Evolutionary conservation across 495 filamentous ascomycete genomes (phyloP).

Genomic region (Lasiosphaeria miniovina): DNA sequence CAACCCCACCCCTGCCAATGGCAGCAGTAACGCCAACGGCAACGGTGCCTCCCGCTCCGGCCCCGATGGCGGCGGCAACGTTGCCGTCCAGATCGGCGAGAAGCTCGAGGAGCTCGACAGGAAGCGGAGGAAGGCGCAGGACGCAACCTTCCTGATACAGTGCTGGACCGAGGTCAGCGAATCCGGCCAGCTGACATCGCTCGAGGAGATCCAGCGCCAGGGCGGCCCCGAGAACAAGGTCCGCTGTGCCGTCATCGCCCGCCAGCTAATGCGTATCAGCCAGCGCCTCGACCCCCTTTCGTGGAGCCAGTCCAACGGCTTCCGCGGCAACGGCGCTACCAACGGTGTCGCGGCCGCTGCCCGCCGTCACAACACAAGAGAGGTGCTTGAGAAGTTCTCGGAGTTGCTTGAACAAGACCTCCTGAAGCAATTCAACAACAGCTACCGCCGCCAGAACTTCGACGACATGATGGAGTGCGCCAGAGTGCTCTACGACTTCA

Average conservation of each 20-base stretch:
- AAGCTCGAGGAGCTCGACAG: slow-evolving; percentile 90
- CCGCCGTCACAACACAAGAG: slow-evolving; percentile 65
- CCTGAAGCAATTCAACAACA: slow-evolving; percentile 93
- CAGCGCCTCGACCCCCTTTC: slow-evolving; percentile 73
- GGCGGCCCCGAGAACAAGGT: slow-evolving; percentile 84
- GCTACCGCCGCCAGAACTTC: slow-evolving; percentile 88
- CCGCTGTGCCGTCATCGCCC: slow-evolving; percentile 82
- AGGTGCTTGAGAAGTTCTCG: slow-evolving; percentile 94
- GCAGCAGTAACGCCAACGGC: slow-evolving; percentile 18
- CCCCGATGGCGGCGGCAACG: slow-evolving; percentile 67
- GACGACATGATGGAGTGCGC: slow-evolving; percentile 96
- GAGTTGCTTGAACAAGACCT: slow-evolving; percentile 95
- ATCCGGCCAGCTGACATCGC: slow-evolving; percentile 69
- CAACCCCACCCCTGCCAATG: slow-evolving; percentile 28
- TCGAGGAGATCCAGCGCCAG: slow-evolving; percentile 76
- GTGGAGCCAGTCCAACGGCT: slow-evolving; percentile 59
- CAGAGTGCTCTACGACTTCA: slow-evolving; percentile 91
- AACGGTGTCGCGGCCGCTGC: slow-evolving; percentile 42
- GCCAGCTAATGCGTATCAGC: slow-evolving; percentile 84
- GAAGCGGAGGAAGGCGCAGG: slow-evolving; percentile 82
- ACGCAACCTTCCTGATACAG: slow-evolving; percentile 90
- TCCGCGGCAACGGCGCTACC: slow-evolving; percentile 52
- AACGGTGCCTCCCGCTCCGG: slow-evolving; percentile 45
- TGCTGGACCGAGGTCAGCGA: slow-evolving; percentile 95
- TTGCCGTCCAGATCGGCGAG: slow-evolving; percentile 93